Evolutionary conservation across 192 early-diverging fungal genomes (phyloP), one percentile per base, ranked within the genome.

Genomic region (Geosiphon pyriformis): DNA sequence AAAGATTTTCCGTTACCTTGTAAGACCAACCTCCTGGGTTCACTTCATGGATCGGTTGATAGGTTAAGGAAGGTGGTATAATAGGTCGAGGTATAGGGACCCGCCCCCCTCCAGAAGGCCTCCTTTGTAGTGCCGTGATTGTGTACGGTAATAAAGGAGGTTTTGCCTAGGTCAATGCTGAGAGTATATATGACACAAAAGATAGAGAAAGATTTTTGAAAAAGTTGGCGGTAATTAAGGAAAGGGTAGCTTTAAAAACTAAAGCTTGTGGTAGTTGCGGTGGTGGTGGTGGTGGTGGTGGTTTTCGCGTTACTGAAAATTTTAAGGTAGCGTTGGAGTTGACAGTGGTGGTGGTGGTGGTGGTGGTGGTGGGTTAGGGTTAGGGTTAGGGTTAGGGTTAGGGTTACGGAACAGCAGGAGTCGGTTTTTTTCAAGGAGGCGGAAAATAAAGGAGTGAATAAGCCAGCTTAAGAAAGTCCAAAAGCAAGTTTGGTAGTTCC

Each of bases 11-110:
- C 1, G 54, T 33, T 22, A 67, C 65, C 37, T 58, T 35, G 49
- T 67, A 67, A 26, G 52, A 54, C 65, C 65, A 67, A 47, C 54
- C 53, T 20, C 26, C 54, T 47, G 53, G 65, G 12, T 42, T 34
- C 23, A 37, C 52, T n/a, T 48, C 3, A 6, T 25, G 10, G 20
- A 30, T 10, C n/a, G 51, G 50, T 23, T 11, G 30, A 26, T 48
- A 32, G 18, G 47, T 51, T 52, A 48, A 22, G 8, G 64, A 18
- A 15, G 64, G 51, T 8, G 29, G 63, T 12, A 7, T 29, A 17
- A 32, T 6, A 26, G 48, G 30, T 37, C 32, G 27, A 52, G 32
- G 25, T 52, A 35, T 25, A 12, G 64, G 64, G 26, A 3, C 52
- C 23, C 30, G 52, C 64, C 64, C 64, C 30, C 22, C 27, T 32